Evolutionary conservation across 371 early-diverging fungal species (phyloP).

Genomic region (Amoeboaphelidium protococcarum): DNA sequence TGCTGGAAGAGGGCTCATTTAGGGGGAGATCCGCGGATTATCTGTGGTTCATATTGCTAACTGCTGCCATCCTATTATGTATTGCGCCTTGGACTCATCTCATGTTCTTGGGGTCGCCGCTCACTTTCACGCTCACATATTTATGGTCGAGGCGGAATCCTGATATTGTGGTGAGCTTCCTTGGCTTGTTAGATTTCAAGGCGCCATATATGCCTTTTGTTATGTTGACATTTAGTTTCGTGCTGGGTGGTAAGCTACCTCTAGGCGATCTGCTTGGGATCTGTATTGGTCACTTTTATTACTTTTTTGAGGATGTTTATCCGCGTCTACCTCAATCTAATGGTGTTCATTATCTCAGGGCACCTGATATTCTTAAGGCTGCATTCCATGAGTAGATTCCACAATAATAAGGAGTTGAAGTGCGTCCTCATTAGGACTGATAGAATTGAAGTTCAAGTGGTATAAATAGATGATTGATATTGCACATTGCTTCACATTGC

Average conservation of each 20-base stretch:
- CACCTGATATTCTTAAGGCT: too few relatives aligned
- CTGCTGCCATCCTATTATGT: constrained; percentile 30
- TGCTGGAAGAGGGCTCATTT: constrained; percentile 82
- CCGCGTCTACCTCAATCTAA: constrained; percentile 35
- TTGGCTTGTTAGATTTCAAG: constrained; percentile 62
- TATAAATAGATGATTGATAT: too few relatives aligned
- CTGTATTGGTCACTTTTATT: constrained; percentile 70
- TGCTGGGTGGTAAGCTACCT: constrained; percentile 46
- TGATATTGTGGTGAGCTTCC: constrained; percentile 46
- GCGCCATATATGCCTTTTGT: constrained; percentile 86
- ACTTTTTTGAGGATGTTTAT: constrained; percentile 82
- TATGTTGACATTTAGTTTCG: constrained; percentile 44
- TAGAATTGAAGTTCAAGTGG: too few relatives aligned
- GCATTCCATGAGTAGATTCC: too few relatives aligned
- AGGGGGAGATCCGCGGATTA: constrained; percentile 68
- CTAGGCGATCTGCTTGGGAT: constrained; percentile 54
- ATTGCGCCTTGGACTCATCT: constrained; percentile 10
- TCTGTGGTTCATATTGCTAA: constrained; percentile 47
- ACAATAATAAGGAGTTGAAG: too few relatives aligned
- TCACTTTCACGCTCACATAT: constrained; percentile 68
- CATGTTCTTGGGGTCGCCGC: constrained; percentile 44
- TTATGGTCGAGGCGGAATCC: constrained; percentile 86
- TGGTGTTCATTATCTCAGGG: too few relatives aligned
- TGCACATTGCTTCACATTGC: too few relatives aligned
- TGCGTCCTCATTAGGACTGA: too few relatives aligned